Base-by-base conservation (phyloP, 1,284 basidiomycete genomes). In the Sanguinoderma infundibulare region DNA sequence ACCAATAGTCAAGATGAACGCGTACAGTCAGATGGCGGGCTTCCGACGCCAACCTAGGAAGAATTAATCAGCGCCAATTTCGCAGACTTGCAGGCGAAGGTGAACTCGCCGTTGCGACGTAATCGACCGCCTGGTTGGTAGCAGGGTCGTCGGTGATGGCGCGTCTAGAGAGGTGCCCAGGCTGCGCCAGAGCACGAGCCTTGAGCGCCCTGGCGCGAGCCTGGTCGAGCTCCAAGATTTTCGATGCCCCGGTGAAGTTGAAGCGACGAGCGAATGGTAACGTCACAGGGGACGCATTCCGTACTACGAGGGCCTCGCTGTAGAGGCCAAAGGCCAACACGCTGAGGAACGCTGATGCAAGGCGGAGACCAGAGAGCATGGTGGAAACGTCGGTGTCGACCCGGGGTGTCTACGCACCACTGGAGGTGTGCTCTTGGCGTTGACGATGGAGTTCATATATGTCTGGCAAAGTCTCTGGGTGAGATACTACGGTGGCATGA, bases 1-100 rank as follows among this genome's bases (percentile, higher is more conserved):
- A 20, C 9, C 2, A 17, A 32, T 28, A 15, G 47, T 46, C 12
- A 26, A 39, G 2, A 35, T n/a, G 9, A n/a, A 20, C 34, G 22
- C 70, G n/a, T 39, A 70, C 72, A 73, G 6, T 62, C 51, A 1
- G 69, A 72, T 3, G 73, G 67, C 2, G 72, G 71, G 32, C 38
- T 66, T 0, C 73, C 73, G 20, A 73, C 67, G n/a, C 65, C 67
- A 17, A 72, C 69, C 70, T 73, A 28, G 12, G 12, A 35, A 40
- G 5, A 30, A 1, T 9, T 0, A 28, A 12, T 46, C 24, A 46
- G 24, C 14, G 5, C 1, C 6, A 15, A 15, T 17, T 9, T 15
- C 14, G 17, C 7, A 0, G 24, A 1, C 26, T 12, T 26, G 32
- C 3, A 52, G 6, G 3, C 9, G 32, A 0, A 49, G 30, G 2